Evolutionary conservation across 371 early-diverging fungal species (phyloP).

Genomic region (Lichtheimia hyalospora): DNA sequence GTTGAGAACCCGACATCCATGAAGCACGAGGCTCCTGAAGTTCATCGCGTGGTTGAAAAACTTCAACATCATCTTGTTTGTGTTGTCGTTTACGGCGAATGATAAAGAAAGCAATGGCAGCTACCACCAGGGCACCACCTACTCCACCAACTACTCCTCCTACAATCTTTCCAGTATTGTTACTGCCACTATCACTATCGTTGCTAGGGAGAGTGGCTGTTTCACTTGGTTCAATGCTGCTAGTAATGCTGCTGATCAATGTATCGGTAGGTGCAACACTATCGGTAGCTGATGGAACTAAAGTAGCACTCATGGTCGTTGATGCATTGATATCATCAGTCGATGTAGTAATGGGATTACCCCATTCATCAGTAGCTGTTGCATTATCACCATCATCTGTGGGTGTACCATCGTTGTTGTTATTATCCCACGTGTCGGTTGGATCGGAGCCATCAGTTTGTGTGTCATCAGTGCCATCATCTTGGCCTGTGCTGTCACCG

Average conservation of each 20-base stretch:
- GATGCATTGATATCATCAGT: neutral
- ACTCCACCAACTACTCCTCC: constrained; percentile 19
- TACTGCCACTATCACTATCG: neutral
- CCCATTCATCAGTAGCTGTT: constrained; percentile 4
- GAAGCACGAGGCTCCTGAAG: constrained; percentile 7
- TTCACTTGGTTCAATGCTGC: constrained; percentile 6
- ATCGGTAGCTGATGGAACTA: no score
- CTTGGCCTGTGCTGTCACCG: neutral
- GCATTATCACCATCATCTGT: constrained; percentile 7
- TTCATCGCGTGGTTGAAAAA: constrained; percentile 16
- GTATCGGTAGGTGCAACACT: no score
- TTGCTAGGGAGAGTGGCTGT: neutral
- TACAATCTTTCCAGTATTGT: constrained; percentile 12
- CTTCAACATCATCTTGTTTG: constrained; percentile 6
- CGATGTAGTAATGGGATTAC: constrained; percentile 4
- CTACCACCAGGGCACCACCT: constrained; percentile 11
- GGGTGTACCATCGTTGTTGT: constrained; percentile 1
- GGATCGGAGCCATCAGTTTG: neutral
- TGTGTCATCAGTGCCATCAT: neutral
- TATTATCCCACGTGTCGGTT: neutral
- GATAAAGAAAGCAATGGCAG: constrained; percentile 17
- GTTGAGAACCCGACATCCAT: constrained; percentile 6
- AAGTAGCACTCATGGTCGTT: neutral
- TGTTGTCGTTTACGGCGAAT: constrained; percentile 18
- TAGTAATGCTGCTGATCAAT: neutral